These are phyloP conservation scores for Xylaria bambusicola DNA, from an alignment of 495 filamentous ascomycete genomes.

Conservation along the genomic window DNA sequence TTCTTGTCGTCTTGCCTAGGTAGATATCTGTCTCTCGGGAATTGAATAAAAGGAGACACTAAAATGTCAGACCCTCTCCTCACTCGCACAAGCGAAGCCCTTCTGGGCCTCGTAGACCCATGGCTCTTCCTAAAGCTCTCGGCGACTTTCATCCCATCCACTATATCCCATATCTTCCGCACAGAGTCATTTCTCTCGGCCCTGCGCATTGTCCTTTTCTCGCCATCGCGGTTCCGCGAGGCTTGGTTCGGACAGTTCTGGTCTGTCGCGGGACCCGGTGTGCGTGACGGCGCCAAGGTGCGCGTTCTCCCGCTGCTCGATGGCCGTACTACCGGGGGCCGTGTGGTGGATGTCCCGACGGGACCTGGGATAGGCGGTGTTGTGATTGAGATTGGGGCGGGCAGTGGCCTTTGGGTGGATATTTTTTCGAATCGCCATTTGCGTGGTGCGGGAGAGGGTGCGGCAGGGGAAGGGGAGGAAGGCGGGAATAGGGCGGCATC, in stretches of 20 bases:
- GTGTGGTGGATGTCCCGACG: constrained; percentile 21
- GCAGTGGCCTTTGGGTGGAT: constrained; percentile 48
- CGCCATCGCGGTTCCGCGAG: constrained; percentile 39
- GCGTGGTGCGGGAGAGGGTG: not conserved
- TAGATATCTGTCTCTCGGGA: too few relatives aligned
- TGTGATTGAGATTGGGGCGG: constrained; percentile 53
- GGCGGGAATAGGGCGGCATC: too few relatives aligned
- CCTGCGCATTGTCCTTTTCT: constrained; percentile 27
- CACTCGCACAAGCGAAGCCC: constrained; percentile 17
- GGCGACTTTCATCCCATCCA: constrained; percentile 39
- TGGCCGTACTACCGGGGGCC: constrained; percentile 36
- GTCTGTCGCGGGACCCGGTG: constrained; percentile 39
- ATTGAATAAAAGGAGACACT: too few relatives aligned
- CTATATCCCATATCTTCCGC: constrained; percentile 35
- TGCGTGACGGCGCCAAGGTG: constrained; percentile 29
- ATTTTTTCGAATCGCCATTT: constrained; percentile 30
- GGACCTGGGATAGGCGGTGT: constrained; percentile 36
- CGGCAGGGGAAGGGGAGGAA: not conserved
- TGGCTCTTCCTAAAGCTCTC: constrained; percentile 42
- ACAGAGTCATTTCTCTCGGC: not conserved
- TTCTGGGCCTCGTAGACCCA: constrained; percentile 37
- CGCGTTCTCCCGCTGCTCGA: constrained; percentile 45
- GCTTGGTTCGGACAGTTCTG: constrained; percentile 56
- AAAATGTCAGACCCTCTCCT: not conserved
- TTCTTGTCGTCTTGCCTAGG: too few relatives aligned